Conservation (phyloP, 2,329 filamentous ascomycete genomes). For the Mycogone perniciosa region DNA sequence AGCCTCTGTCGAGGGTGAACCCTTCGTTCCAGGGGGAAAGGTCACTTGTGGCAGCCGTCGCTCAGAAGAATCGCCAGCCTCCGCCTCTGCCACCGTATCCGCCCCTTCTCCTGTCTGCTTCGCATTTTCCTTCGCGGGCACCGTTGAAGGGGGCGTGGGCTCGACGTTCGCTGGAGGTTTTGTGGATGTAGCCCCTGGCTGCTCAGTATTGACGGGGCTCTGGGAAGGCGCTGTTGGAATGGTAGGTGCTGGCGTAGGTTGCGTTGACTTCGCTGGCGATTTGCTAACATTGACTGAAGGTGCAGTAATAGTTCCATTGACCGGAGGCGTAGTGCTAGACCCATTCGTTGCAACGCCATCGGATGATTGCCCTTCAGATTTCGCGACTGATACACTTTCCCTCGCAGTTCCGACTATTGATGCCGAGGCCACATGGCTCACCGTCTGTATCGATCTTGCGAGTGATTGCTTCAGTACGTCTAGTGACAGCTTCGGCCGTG, state of each 20-base stretch:
- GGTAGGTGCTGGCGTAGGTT: not conserved
- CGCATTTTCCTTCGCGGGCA: not conserved
- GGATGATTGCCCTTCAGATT: constrained; percentile 14
- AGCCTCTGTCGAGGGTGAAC: constrained; percentile 15
- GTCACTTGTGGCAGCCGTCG: constrained; percentile 24
- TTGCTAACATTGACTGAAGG: not conserved
- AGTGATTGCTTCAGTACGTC: constrained; percentile 36
- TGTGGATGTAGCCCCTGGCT: not conserved
- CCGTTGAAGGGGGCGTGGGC: not conserved
- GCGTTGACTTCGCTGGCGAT: not conserved
- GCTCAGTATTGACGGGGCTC: not conserved
- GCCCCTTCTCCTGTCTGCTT: not conserved
- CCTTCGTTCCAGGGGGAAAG: constrained; percentile 28
- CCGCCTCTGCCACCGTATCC: constrained; percentile 2
- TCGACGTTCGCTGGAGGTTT: not conserved
- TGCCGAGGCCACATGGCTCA: constrained; percentile 9
- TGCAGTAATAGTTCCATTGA: not conserved
- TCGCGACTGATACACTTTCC: constrained; percentile 8
- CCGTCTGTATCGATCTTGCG: constrained; percentile 22
- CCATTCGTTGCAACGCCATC: constrained; percentile 2
- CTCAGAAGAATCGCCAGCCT: not conserved
- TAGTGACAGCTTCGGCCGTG: constrained; percentile 39
- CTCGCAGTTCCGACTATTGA: constrained; percentile 12
- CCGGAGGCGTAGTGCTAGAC: not conserved
- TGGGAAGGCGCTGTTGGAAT: not conserved